Conservation (phyloP, 176 grass and related monocot species). For the Eleusine coracana region DNA sequence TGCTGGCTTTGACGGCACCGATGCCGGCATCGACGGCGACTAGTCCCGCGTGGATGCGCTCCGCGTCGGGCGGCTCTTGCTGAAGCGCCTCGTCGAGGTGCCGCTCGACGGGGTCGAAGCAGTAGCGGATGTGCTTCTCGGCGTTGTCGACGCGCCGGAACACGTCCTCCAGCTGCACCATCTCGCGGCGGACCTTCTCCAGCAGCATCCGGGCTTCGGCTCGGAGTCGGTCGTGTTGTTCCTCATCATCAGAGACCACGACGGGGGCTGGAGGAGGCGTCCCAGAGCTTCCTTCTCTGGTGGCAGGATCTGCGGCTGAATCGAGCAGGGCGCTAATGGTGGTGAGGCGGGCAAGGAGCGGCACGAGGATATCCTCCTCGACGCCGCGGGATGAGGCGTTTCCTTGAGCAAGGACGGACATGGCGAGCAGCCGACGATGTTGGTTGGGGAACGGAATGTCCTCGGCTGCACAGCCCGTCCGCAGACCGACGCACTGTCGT, state of each 20-base stretch:
- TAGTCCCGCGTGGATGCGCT: background rate
- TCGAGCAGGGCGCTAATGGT: background rate
- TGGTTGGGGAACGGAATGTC: background rate
- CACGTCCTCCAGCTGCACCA: background rate
- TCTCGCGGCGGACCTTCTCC: background rate
- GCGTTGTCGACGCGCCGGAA: conserved; percentile 7
- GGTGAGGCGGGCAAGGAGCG: conserved; percentile 10
- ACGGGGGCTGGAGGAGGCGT: no score
- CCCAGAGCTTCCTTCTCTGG: background rate
- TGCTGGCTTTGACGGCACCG: background rate
- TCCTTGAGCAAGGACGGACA: conserved; percentile 1
- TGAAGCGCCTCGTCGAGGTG: conserved; percentile 31
- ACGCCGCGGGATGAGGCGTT: background rate
- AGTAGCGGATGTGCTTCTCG: background rate
- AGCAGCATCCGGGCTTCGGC: background rate
- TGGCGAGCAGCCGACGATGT: background rate
- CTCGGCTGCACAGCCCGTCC: no score
- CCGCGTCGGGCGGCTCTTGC: background rate
- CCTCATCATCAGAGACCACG: no score
- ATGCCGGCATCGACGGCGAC: background rate
- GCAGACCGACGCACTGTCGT: no score
- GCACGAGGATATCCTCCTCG: conserved; percentile 23
- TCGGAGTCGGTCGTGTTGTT: no score
- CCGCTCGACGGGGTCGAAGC: conserved; percentile 35
- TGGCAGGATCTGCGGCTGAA: background rate